phyloP scores from a whole-genome alignment of 805 yeast species.

The Candida schatavii region DNA sequence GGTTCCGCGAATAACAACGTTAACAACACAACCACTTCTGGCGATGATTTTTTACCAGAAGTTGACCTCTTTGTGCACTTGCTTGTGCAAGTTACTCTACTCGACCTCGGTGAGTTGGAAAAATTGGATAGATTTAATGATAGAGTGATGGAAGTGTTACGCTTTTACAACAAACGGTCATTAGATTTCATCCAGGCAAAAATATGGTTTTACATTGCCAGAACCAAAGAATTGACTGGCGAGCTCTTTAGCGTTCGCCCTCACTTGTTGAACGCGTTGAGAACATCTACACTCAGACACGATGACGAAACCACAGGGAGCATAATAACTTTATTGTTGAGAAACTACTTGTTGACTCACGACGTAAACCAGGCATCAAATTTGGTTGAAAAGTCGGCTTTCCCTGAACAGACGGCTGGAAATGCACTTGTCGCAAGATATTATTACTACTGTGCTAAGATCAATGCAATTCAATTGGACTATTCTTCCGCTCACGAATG shows the following conservation, averaged over 20 bases:
- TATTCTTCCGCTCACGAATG: conserved; percentile 88
- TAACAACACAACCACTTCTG: conserved; percentile 7
- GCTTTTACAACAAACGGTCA: conserved; percentile 72
- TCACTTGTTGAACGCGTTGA: conserved; percentile 66
- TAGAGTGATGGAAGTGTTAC: conserved; percentile 51
- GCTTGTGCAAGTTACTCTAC: conserved; percentile 70
- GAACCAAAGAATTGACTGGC: conserved; percentile 65
- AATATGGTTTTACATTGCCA: conserved; percentile 85
- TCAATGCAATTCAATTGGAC: conserved; percentile 87
- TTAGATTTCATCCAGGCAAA: conserved; percentile 86
- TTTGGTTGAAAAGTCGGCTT: conserved; percentile 82
- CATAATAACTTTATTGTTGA: conserved; percentile 77
- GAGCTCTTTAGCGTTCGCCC: conserved; percentile 62
- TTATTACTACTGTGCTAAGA: conserved; percentile 85
- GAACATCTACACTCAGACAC: conserved; percentile 88
- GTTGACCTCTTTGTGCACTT: conserved; percentile 76
- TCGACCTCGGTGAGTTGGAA: conserved; percentile 55
- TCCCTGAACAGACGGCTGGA: conserved; percentile 73
- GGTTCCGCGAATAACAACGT: conserved; percentile 1
- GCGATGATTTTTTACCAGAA: conserved; percentile 62
- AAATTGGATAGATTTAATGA: conserved; percentile 53
- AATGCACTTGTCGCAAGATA: conserved; percentile 90
- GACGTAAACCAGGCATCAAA: conserved; percentile 86
- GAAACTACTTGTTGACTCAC: conserved; percentile 74
- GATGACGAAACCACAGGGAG: conserved; percentile 90